Conservation (phyloP, 495 filamentous ascomycete species). For the Penicillium robsamsonii region DNA sequence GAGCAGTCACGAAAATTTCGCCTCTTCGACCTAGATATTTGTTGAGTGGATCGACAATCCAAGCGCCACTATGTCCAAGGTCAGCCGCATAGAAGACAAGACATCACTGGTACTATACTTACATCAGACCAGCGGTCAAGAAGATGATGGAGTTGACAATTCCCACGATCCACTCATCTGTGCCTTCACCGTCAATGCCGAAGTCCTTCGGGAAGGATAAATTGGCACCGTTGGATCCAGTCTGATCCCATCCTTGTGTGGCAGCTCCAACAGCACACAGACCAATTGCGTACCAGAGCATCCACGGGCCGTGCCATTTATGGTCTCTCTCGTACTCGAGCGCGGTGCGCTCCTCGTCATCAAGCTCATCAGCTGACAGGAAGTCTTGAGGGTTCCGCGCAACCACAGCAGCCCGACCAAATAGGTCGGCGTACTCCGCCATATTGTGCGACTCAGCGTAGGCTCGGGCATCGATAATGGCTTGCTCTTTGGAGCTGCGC, state of each 20-base stretch:
- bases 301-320: conserved; percentile 35
- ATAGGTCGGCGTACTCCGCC: conserved; percentile 41
- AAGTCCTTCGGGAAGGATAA: conserved; percentile 56
- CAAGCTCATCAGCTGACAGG: conserved; percentile 19
- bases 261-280: conserved; percentile 37
- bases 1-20: conserved; percentile 55
- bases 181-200: conserved; percentile 39
- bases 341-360: conserved; percentile 21
- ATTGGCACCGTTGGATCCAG: conserved; percentile 66
- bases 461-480: conserved; percentile 32
- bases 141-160: conserved; percentile 53
- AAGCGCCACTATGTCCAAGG: conserved; percentile 44
- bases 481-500: conserved; percentile 34
- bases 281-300: conserved; percentile 37
- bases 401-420: conserved; percentile 41
- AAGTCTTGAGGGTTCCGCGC: conserved; percentile 29
- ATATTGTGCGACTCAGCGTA: conserved; percentile 42
- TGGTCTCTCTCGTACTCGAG: conserved; percentile 32
- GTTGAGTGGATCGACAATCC: conserved; percentile 54
- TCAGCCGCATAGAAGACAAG: conserved; percentile 5
- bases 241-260: conserved; percentile 62
- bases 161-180: conserved; percentile 58
- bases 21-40: conserved; percentile 54
- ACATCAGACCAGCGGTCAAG: conserved; percentile 31
- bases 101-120: conserved; percentile 38